Conservation (phyloP, 805 yeast species). For the Wickerhamiella alocasiicola region DNA sequence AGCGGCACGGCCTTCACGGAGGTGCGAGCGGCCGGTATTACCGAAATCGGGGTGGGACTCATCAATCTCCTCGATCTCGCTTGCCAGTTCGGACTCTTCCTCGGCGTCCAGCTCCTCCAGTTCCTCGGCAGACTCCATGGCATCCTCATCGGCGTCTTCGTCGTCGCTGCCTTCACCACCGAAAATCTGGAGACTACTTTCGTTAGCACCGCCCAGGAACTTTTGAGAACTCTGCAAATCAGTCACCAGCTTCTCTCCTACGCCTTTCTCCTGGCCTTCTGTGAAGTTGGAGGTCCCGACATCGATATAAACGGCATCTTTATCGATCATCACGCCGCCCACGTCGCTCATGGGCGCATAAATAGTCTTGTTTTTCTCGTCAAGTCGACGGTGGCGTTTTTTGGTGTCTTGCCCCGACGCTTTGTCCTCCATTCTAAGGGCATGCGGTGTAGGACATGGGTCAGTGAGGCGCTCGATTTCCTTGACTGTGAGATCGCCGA, state of each 20-base stretch:
- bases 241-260: conserved; percentile 79
- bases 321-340: conserved; percentile 95
- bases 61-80: conserved; percentile 26
- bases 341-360: conserved; percentile 99
- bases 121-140: conserved; percentile 24
- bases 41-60: conserved; percentile 18
- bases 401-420: conserved; percentile 38
- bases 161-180: conserved; percentile 40
- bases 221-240: conserved; percentile 60
- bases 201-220: conserved; percentile 47
- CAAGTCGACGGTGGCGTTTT: conserved; percentile 73
- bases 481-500: conserved; percentile 73
- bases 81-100: conserved; percentile 17
- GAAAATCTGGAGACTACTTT: conserved; percentile 67
- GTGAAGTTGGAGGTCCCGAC: conserved; percentile 47
- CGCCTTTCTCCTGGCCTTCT: conserved; percentile 56
- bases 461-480: conserved; percentile 85
- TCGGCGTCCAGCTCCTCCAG: conserved; percentile 26
- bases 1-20: conserved; percentile 45
- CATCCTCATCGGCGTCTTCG: conserved; percentile 29
- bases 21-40: conserved; percentile 48
- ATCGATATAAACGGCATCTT: conserved; percentile 93
- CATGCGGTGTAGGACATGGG: conserved; percentile 97
- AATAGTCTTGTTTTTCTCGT: conserved; percentile 84
- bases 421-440: conserved; percentile 63